Conservation (phyloP, 176 grass and related monocot species). For the Aegilops speltoides region DNA sequence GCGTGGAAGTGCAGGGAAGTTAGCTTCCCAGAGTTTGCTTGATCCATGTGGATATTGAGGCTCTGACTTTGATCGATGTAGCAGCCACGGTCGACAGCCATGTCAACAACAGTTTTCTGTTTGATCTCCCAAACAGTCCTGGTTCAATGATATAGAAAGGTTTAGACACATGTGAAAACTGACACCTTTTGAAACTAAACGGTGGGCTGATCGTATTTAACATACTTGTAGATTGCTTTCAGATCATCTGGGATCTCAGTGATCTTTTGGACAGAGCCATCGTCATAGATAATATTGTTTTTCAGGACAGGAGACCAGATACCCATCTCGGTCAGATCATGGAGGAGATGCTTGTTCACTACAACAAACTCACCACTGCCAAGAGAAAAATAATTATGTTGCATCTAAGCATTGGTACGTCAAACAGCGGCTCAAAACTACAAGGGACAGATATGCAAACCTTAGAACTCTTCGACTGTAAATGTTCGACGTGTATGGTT, state of each 20-base stretch:
- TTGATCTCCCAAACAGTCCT: constrained; percentile 93
- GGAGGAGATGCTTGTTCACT: constrained; percentile 84
- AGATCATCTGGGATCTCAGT: constrained; percentile 62
- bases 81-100: constrained; percentile 77
- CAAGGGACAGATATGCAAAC: constrained; percentile 31
- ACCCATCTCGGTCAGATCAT: constrained; percentile 80
- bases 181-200: background rate
- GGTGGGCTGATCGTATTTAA: background rate
- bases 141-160: constrained; percentile 10
- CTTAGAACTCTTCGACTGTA: constrained; percentile 78
- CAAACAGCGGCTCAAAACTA: background rate
- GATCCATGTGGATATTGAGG: constrained; percentile 85
- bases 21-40: constrained; percentile 71
- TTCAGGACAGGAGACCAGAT: constrained; percentile 64
- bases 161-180: background rate
- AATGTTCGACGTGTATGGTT: constrained; percentile 84
- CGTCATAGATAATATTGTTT: constrained; percentile 74
- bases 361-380: constrained; percentile 79
- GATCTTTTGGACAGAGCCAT: constrained; percentile 71
- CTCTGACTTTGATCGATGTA: constrained; percentile 85
- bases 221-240: constrained; percentile 77
- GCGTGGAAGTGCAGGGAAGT: constrained; percentile 81
- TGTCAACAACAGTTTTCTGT: constrained; percentile 79
- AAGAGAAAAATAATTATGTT: constrained; percentile 8
- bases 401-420: background rate